Conservation (phyloP, 31 red algal genomes). For the Odonthalia washingtoniensis region DNA sequence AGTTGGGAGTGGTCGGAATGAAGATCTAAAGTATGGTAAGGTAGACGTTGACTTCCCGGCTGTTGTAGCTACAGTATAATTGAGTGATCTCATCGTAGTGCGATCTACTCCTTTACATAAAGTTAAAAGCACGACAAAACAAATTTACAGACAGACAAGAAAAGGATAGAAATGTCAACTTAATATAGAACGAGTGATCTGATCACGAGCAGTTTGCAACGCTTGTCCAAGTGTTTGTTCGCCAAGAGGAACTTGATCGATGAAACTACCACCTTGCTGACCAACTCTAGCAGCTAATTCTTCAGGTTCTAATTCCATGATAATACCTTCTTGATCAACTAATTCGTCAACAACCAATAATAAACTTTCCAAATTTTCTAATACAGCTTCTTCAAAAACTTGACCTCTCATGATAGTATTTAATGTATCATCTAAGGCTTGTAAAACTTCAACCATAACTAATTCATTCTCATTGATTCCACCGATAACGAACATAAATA, state of each 20-base stretch:
- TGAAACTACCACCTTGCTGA: slow-evolving; percentile 61
- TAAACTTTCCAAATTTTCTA: slow-evolving; percentile 78
- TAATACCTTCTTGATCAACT: slow-evolving; percentile 93
- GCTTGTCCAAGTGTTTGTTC: slow-evolving; percentile 86
- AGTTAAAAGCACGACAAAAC: no score
- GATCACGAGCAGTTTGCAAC: slow-evolving; percentile 81
- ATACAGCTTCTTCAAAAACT: slow-evolving; percentile 82
- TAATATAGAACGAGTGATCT: slow-evolving; percentile 83
- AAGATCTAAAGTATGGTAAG: no score
- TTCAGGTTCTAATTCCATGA: slow-evolving; percentile 81
- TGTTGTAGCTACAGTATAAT: no score
- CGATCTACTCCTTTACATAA: no score
- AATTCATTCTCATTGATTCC: slow-evolving; percentile 79
- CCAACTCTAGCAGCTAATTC: slow-evolving; percentile 78
- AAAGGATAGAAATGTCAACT: slow-evolving; percentile 47
- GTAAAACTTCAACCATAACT: slow-evolving; percentile 86
- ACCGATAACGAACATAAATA: slow-evolving; percentile 83
- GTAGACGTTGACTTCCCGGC: no score
- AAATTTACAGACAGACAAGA: no score
- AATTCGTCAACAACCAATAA: slow-evolving; percentile 87
- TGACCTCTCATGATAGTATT: slow-evolving; percentile 76
- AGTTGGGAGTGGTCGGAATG: no score
- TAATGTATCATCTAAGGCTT: slow-evolving; percentile 72
- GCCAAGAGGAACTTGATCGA: slow-evolving; percentile 79
- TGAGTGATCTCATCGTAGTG: no score